A percentile compares a stretch with the other conserved stretches of the same genome.
These are phyloP conservation scores for Boletus barrowsii DNA, from an alignment of 768 basidiomycete species.

Conservation along the genomic window DNA sequence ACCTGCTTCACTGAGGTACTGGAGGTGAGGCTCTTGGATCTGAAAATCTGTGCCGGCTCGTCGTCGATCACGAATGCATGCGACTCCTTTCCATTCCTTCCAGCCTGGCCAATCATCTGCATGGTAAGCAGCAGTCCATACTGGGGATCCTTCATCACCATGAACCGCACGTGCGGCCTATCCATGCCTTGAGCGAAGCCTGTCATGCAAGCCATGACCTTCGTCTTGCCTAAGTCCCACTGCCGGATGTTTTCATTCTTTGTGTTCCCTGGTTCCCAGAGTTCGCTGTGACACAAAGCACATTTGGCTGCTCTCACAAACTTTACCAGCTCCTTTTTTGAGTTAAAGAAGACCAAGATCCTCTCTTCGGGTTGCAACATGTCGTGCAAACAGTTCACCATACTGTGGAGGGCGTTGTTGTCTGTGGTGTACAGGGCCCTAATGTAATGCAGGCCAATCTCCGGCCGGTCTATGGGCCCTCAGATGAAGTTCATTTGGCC, in stretches of 20 bases:
- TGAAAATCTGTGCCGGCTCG: too few species aligned
- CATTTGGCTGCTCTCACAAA: background rate
- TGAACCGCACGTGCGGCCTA: background rate
- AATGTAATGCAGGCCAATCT: background rate
- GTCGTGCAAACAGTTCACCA: background rate
- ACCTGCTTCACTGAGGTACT: too few species aligned
- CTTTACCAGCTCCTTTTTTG: background rate
- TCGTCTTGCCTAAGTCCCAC: background rate
- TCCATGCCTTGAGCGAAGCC: slow-evolving; percentile 2
- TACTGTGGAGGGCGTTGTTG: background rate
- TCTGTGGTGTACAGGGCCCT: background rate
- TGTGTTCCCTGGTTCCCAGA: background rate
- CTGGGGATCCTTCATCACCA: background rate
- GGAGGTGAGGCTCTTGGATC: too few species aligned
- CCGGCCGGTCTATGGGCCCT: background rate
- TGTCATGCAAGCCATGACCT: slow-evolving; percentile 1
- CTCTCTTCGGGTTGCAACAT: background rate
- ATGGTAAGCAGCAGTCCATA: background rate
- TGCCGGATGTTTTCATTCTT: background rate
- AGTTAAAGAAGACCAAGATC: background rate
- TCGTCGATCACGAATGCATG: background rate
- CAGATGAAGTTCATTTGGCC: background rate
- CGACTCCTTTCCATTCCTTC: background rate
- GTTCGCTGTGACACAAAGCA: background rate
- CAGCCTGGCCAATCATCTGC: background rate